Conservation (phyloP, 495 filamentous ascomycete genomes). For the Hyaloscypha variabilis region DNA sequence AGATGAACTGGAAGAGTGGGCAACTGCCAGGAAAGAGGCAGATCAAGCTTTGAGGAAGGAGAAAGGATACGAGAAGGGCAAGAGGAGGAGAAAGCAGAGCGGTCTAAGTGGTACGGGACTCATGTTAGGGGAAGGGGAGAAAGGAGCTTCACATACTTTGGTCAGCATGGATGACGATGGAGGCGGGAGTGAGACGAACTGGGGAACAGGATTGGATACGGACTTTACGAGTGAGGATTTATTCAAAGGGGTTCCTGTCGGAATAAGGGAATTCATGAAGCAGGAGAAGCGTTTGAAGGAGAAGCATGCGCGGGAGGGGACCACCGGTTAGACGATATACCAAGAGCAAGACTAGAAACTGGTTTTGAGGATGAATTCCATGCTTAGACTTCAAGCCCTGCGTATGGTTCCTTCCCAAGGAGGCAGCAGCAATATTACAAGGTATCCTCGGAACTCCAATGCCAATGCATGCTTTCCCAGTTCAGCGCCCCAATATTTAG, state of each 20-base stretch:
- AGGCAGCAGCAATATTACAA: not conserved
- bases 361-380: not conserved
- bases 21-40: slow-evolving; percentile 58
- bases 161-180: slow-evolving; percentile 81
- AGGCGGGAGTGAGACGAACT: slow-evolving; percentile 70
- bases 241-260: slow-evolving; percentile 84
- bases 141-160: slow-evolving; percentile 44
- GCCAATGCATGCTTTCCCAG: not conserved
- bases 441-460: not conserved
- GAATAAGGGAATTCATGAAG: slow-evolving; percentile 96
- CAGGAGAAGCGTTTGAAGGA: slow-evolving; percentile 89
- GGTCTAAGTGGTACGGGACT: slow-evolving; percentile 33
- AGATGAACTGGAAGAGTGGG: slow-evolving; percentile 92
- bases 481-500: slow-evolving; percentile 33
- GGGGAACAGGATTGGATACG: slow-evolving; percentile 52
- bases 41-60: slow-evolving; percentile 42
- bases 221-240: slow-evolving; percentile 60
- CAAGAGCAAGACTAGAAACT: not conserved
- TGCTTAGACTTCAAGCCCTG: not conserved
- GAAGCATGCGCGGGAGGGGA: slow-evolving; percentile 55
- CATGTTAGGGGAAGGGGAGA: slow-evolving; percentile 31
- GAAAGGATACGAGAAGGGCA: slow-evolving; percentile 36
- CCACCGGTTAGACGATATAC: slow-evolving; percentile 10
- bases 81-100: slow-evolving; percentile 55
- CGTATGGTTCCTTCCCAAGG: not conserved